Conservation (phyloP, 2,329 filamentous ascomycete species). For the Zymoseptoria brevis region DNA sequence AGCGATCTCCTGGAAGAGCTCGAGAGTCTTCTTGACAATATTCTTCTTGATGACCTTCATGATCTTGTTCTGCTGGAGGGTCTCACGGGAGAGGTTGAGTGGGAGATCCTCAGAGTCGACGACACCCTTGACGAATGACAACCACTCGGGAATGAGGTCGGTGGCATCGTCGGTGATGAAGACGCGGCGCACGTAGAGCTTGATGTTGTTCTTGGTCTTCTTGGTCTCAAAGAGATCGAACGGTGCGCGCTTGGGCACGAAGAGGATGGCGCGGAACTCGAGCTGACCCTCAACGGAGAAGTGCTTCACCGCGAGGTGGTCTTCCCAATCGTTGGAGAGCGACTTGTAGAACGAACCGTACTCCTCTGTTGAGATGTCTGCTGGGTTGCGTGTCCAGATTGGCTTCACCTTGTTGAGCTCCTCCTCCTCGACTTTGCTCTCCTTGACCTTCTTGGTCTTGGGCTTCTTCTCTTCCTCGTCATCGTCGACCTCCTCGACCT, state of each 20-base stretch:
- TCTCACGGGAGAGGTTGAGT: constrained; percentile 99
- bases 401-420: constrained; percentile 99
- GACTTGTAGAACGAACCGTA: constrained; percentile 99
- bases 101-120: constrained; percentile 99
- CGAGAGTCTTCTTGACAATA: constrained; percentile 99
- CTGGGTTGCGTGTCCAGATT: constrained; percentile 98
- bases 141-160: constrained; percentile 98
- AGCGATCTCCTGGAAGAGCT: constrained; percentile 97
- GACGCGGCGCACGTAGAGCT: constrained; percentile 98
- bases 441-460: constrained; percentile 99
- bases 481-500: constrained; percentile 79
- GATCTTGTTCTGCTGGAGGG: constrained; percentile 99
- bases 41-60: constrained; percentile 99
- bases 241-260: constrained; percentile 97
- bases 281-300: constrained; percentile 99
- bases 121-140: constrained; percentile 99
- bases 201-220: constrained; percentile 99
- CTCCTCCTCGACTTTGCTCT: constrained; percentile 97
- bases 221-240: constrained; percentile 99
- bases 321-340: constrained; percentile 99
- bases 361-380: constrained; percentile 92
- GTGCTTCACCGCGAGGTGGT: constrained; percentile 99
- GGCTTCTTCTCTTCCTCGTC: constrained; percentile 78
- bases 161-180: constrained; percentile 99
- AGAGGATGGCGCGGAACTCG: constrained; percentile 99